Evolutionary conservation across 495 filamentous ascomycete species (phyloP), one percentile per base, ranked within the genome.

Genomic region (Hypoxylon rickii): DNA sequence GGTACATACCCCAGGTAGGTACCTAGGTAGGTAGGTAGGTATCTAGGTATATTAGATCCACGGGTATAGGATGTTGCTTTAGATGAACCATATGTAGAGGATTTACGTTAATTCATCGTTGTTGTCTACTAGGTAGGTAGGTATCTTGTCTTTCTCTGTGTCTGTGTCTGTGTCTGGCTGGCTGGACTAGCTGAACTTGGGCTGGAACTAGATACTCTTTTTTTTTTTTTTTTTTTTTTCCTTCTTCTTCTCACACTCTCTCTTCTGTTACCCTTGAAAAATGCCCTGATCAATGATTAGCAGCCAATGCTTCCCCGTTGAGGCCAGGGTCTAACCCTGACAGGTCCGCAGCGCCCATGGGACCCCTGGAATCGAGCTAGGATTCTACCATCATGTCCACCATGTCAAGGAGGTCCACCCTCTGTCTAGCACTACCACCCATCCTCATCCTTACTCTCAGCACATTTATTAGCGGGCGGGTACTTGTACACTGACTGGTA

Each of bases 261-360:
- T 40, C 57, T 40, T 57, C 38, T 47, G 47, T 49, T 59, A 63
- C 58, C 61, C 55, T 67, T 51, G 44, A 61, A 55, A 58, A 55
- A 63, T 57, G 58, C 57, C 65, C 53, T 68, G 65, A 50, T 61
- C 58, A 63, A 63, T 68, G 61, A 68, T 65, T 65, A 68, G 62
- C 65, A 65, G 55, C 62, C 61, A 64, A 63, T 65, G 65, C 65
- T 65, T 65, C 65, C 58, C 62, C 55, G 58, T 66, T 44, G 56
- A 39, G 59, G 58, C 58, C 48, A 48, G 66, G 66, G 59, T 58
- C 36, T 54, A 29, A 65, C 65, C 65, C 62, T 65, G 61, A 59
- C 51, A 65, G 54, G 44, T 54, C 53, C 59, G 54, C 59, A 58
- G 53, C 44, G 16, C 58, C 65, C 58, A 59, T 63, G 55, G 42